Evolutionary conservation across 2,329 filamentous ascomycete genomes (phyloP), one percentile per base, ranked within the genome.

Genomic region (Fusarium liriodendri): DNA sequence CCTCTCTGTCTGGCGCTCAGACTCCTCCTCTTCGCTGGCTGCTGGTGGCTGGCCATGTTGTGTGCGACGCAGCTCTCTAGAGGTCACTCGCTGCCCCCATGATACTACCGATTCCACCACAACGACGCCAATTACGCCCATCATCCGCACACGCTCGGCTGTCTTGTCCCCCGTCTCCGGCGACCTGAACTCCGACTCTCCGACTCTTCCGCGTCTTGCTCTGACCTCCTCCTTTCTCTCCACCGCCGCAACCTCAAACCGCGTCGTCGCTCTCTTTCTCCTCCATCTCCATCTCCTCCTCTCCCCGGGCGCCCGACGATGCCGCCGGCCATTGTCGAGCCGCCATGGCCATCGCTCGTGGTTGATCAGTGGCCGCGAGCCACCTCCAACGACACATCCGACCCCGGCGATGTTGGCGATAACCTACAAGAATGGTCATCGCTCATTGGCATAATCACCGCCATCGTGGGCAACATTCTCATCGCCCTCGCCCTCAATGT

Each of bases 401-500:
- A 75, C 66, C 70, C 77, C 37, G 79, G 78, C 63, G 80, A 84
- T 38, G 81, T 83, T 35, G 85, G 85, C 55, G 85, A 88, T 62
- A 85, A 87, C 10, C 82, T 92, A 27, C 87, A 89, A 74, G 86
- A 92, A 81, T 98, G 96, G 95, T 97, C 95, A 55, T 97, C 95
- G 29, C 87, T 98, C 63, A 98, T 99, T 80, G 97, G 97, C 77
- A 98, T 99, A 79, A 84, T 96, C 63, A 97, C 95, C 4, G 95
- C 97, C 60, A 97, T 99, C 79, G 89, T 93, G 61, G 97, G 97
- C 65, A 99, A 99, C 79, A 87, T 98, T 37, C 89, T 99, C 62
- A 98, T 99, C 75, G 97, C 96, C 1, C 91, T 99, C 72, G 97
- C 97, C 14, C 90, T 99, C 70, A 99, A 99, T 80, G 96, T 97